Evolutionary conservation across 352 stramenopile species (phyloP).

Genomic region (Globisporangium uncinulatum): DNA sequence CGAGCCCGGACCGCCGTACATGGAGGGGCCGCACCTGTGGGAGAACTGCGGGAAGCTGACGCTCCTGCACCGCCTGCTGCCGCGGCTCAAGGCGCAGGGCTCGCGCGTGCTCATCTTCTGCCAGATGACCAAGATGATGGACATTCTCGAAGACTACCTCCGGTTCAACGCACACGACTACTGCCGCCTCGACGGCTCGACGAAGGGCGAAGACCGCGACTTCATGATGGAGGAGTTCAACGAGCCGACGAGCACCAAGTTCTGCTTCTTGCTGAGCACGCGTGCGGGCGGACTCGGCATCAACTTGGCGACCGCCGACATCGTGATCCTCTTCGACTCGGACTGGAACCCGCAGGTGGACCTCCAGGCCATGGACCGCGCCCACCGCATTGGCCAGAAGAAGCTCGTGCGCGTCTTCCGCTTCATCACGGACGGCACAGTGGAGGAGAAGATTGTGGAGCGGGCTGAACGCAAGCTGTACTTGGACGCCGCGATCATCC

Average conservation of each 20-base stretch:
- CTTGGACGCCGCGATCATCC: constrained; percentile 98
- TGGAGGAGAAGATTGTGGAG: constrained; percentile 99
- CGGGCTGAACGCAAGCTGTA: constrained; percentile 98
- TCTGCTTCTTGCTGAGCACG: constrained; percentile 97
- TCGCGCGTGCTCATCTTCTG: constrained; percentile 98
- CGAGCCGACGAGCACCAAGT: constrained; percentile 92
- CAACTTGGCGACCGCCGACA: constrained; percentile 98
- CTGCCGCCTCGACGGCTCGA: constrained; percentile 78
- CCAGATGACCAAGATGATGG: constrained; percentile 99
- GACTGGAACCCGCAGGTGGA: constrained; percentile 99
- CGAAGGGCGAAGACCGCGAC: constrained; percentile 83
- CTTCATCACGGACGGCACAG: constrained; percentile 96
- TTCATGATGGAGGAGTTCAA: constrained; percentile 98
- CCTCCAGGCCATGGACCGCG: constrained; percentile 98
- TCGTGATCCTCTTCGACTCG: constrained; percentile 97
- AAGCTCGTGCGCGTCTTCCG: constrained; percentile 98
- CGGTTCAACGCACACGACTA: constrained; percentile 82
- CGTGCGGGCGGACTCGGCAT: constrained; percentile 95
- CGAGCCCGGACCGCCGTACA: constrained; percentile 95
- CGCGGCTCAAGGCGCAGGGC: constrained; percentile 79
- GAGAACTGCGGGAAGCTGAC: constrained; percentile 98
- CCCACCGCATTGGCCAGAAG: constrained; percentile 97
- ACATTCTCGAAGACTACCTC: constrained; percentile 99
- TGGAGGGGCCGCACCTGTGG: constrained; percentile 96
- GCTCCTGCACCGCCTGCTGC: constrained; percentile 93